phyloP scores from a whole-genome alignment of 75 land plant genomes.

The Sequoia sempervirens region DNA sequence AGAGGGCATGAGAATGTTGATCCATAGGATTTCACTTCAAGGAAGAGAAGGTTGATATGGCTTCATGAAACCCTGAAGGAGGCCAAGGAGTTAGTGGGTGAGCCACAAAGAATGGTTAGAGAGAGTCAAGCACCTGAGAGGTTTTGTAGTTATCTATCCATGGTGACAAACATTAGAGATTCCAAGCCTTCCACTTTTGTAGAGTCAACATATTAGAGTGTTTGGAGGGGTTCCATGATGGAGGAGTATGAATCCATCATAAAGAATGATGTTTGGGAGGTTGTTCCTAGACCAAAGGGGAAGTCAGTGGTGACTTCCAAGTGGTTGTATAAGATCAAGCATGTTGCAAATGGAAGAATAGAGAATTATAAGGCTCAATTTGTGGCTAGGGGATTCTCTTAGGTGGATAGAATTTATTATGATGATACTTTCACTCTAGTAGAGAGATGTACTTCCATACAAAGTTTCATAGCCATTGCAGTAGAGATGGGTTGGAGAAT shows the following conservation, averaged over 20 bases:
- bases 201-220: neutral
- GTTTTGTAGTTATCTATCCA: neutral
- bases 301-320: neutral
- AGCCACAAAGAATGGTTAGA: neutral
- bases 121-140: neutral
- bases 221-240: neutral
- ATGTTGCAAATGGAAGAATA: neutral
- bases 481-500: constrained; percentile 4
- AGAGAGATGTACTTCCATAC: neutral
- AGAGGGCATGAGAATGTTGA: neutral
- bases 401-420: too few relatives aligned
- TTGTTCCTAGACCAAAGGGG: too few relatives aligned
- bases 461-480: neutral
- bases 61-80: neutral
- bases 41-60: neutral
- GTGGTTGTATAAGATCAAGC: neutral
- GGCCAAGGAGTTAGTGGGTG: neutral
- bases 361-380: neutral
- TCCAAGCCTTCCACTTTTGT: neutral
- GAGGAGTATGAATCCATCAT: neutral
- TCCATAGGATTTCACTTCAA: neutral
- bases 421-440: neutral
- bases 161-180: neutral
- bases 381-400: neutral
- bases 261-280: too few relatives aligned